Evolutionary conservation across 495 filamentous ascomycete species (phyloP).

Genomic region (Penicillium salamii): DNA sequence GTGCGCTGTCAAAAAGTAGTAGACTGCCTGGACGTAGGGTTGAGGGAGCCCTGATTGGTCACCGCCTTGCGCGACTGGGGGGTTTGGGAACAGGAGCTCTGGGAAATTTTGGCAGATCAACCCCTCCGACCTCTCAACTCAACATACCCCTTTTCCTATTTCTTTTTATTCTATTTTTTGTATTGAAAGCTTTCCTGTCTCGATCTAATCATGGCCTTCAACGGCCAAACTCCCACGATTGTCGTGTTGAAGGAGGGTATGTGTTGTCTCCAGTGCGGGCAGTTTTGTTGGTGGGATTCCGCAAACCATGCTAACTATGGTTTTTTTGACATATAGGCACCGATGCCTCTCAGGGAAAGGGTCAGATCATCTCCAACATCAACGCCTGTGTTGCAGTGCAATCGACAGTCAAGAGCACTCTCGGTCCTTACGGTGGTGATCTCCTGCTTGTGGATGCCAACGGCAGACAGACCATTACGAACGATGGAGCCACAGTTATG

Average conservation of each 20-base stretch:
- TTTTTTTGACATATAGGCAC: slow-evolving; percentile 61
- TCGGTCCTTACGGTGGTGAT: slow-evolving; percentile 98
- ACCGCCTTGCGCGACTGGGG: slow-evolving; percentile 34
- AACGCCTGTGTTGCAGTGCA: slow-evolving; percentile 98
- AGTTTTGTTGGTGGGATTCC: slow-evolving; percentile 26
- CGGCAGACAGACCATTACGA: slow-evolving; percentile 95
- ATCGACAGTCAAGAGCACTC: slow-evolving; percentile 87
- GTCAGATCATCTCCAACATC: slow-evolving; percentile 97
- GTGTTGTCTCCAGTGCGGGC: slow-evolving; percentile 40
- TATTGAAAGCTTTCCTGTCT: slow-evolving; percentile 17
- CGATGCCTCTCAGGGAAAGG: slow-evolving; percentile 94
- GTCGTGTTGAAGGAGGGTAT: slow-evolving; percentile 96
- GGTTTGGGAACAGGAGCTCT: slow-evolving; percentile 37
- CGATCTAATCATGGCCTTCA: slow-evolving; percentile 76
- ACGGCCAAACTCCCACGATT: slow-evolving; percentile 97
- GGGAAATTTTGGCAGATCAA: slow-evolving; percentile 49
- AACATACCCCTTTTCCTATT: slow-evolving; percentile 24
- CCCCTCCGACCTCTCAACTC: slow-evolving; percentile 27
- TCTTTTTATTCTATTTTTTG: slow-evolving; percentile 4
- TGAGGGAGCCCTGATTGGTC: slow-evolving; percentile 30
- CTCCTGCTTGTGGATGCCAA: slow-evolving; percentile 92
- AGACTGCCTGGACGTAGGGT: slow-evolving; percentile 19
- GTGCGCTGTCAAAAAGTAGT: not conserved
- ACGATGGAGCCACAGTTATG: slow-evolving; percentile 99
- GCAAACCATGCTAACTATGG: slow-evolving; percentile 20